A percentile compares a stretch with the other conserved stretches of the same genome.
phyloP scores from a whole-genome alignment of 2,329 filamentous ascomycete species.

The Microcyclosporella mali region DNA sequence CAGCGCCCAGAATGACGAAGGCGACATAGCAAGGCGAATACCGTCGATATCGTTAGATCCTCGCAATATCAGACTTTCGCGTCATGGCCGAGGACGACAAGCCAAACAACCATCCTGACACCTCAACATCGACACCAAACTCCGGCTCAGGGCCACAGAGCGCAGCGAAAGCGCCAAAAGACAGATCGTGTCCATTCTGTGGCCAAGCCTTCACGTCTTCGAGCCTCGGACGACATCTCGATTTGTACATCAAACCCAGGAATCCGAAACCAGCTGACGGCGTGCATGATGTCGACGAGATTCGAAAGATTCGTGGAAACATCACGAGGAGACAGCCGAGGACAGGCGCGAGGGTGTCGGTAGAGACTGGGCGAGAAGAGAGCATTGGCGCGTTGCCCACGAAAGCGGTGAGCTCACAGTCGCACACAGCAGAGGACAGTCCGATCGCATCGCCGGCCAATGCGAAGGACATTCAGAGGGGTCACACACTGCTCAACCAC shows the following conservation, averaged over 20 bases:
- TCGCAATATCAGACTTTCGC: neutral
- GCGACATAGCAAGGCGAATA: no score
- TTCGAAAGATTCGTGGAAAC: constrained; percentile 70
- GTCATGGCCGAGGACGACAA: constrained; percentile 11
- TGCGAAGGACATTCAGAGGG: constrained; percentile 10
- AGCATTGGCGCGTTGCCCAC: constrained; percentile 1
- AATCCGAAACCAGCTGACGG: constrained; percentile 85
- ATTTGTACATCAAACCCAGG: constrained; percentile 88
- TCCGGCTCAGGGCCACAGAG: constrained; percentile 11
- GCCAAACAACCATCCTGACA: constrained; percentile 17
- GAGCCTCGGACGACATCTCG: constrained; percentile 84
- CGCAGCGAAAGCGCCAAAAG: constrained; percentile 51
- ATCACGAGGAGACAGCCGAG: constrained; percentile 83
- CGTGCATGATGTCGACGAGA: constrained; percentile 83
- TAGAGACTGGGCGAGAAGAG: constrained; percentile 8
- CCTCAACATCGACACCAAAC: constrained; percentile 22
- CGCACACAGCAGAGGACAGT: constrained; percentile 6
- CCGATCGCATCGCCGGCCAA: constrained; percentile 19
- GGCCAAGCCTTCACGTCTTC: constrained; percentile 87
- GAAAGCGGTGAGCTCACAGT: neutral
- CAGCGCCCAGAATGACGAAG: no score
- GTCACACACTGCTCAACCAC: constrained; percentile 46
- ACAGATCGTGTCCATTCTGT: constrained; percentile 84
- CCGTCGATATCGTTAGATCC: no score
- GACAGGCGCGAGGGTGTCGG: constrained; percentile 26